These are phyloP conservation scores for Myotisia sp. DNA, from an alignment of 2,329 filamentous ascomycete genomes.

Conservation along the genomic window DNA sequence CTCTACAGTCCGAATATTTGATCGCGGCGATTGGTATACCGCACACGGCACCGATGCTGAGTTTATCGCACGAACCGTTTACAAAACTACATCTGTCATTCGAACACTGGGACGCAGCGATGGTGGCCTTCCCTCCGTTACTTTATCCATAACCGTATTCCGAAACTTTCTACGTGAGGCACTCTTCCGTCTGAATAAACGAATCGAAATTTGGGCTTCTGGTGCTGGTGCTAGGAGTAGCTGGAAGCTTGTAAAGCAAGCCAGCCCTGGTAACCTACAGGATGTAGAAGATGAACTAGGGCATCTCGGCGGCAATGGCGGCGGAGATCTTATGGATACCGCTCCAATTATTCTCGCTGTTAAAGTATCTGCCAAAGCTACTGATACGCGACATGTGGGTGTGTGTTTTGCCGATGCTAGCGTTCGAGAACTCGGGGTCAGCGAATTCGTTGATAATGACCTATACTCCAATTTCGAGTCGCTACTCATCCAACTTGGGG, in stretches of 20 bases:
- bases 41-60: conserved; percentile 38
- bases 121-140: conserved; percentile 82
- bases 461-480: conserved; percentile 97
- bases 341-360: conserved; percentile 92
- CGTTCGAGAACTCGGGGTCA: conserved; percentile 86
- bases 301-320: conserved; percentile 24
- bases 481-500: conserved; percentile 85
- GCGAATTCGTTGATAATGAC: conserved; percentile 98
- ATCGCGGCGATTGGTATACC: conserved; percentile 89
- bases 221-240: conserved; percentile 55
- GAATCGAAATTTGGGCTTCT: conserved; percentile 79
- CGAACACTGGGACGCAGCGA: conserved; percentile 75
- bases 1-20: conserved; percentile 71
- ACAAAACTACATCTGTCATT: conserved; percentile 93
- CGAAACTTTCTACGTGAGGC: conserved; percentile 90
- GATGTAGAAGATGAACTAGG: conserved; percentile 94
- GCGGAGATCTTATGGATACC: conserved; percentile 56
- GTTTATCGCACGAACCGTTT: conserved; percentile 51
- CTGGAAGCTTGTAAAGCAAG: conserved; percentile 84
- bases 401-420: conserved; percentile 97
- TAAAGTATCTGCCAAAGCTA: conserved; percentile 77
- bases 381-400: conserved; percentile 71
- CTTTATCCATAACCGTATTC: conserved; percentile 88
- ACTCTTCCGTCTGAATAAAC: conserved; percentile 77
- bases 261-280: conserved; percentile 89